phyloP scores from a whole-genome alignment of 2,329 filamentous ascomycete genomes.

The Fusarium sp. region DNA sequence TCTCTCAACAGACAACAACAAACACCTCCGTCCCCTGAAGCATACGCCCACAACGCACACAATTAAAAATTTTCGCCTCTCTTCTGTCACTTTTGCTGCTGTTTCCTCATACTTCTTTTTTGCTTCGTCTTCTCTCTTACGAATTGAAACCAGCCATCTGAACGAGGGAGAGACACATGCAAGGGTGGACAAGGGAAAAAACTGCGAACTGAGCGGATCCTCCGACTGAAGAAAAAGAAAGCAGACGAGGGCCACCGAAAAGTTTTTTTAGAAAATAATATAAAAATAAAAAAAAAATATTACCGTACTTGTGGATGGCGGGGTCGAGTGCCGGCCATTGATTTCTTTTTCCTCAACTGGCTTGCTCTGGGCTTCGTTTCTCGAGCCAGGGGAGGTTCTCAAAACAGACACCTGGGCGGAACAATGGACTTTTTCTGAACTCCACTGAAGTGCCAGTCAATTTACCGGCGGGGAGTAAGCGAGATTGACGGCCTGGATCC shows the following conservation, averaged over 20 bases:
- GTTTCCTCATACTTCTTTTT: slow-evolving; percentile 28
- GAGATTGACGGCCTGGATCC: slow-evolving; percentile 50
- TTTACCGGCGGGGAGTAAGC: slow-evolving; percentile 51
- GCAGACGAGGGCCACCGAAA: slow-evolving; percentile 18
- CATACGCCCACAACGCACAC: slow-evolving; percentile 34
- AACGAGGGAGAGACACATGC: slow-evolving; percentile 32
- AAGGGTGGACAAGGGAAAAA: slow-evolving; percentile 12
- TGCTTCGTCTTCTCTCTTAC: slow-evolving; percentile 26
- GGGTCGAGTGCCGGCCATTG: slow-evolving; percentile 24
- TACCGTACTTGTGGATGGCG: slow-evolving; percentile 21
- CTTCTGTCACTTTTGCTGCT: slow-evolving; percentile 27
- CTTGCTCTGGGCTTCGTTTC: slow-evolving; percentile 10
- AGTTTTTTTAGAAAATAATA: slow-evolving; percentile 15
- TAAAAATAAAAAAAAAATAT: slow-evolving; percentile 18
- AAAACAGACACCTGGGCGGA: slow-evolving; percentile 34
- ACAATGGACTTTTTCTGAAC: slow-evolving; percentile 19
- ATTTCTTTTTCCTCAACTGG: slow-evolving; percentile 14
- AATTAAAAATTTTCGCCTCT: slow-evolving; percentile 22
- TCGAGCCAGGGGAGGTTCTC: slow-evolving; percentile 13
- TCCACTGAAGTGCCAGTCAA: slow-evolving; percentile 46
- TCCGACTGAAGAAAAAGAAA: slow-evolving; percentile 15
- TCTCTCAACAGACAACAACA: slow-evolving; percentile 39
- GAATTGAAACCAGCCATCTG: slow-evolving; percentile 24
- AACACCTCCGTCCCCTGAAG: slow-evolving; percentile 15
- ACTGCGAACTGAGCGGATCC: slow-evolving; percentile 22